Percentiles rank a stretch among this genome's conserved stretches.
Conservation (phyloP, 179 eudicot species). For the Patellifolia procumbens region DNA sequence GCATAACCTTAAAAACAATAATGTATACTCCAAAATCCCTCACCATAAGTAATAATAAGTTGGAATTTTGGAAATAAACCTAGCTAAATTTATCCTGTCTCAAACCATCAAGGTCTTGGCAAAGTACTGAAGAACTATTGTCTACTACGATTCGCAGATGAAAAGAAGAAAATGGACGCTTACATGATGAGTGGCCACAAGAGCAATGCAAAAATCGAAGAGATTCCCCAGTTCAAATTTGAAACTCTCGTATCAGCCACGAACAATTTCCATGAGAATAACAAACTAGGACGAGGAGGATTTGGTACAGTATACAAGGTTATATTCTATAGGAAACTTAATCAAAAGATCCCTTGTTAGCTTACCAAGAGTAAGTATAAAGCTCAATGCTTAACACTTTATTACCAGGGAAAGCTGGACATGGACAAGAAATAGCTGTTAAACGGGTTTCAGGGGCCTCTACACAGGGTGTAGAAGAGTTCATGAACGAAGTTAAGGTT, state of each 20-base stretch:
- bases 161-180: not conserved
- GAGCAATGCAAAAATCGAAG: conserved; percentile 11
- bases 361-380: too few relatives aligned
- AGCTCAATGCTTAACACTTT: not conserved
- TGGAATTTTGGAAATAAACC: not conserved
- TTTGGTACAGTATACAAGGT: conserved; percentile 33
- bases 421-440: conserved; percentile 40
- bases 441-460: conserved; percentile 44
- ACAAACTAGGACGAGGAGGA: conserved; percentile 34
- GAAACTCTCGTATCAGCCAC: conserved; percentile 28
- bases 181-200: not conserved
- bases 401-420: conserved; percentile 33
- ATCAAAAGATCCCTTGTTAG: not conserved
- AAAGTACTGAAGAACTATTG: not conserved
- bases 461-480: conserved; percentile 46
- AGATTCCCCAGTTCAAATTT: conserved; percentile 25
- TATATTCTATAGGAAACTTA: not conserved
- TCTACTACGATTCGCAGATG: conserved; percentile 6
- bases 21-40: not conserved
- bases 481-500: conserved; percentile 40
- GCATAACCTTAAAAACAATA: not conserved
- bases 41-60: not conserved
- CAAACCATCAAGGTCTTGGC: not conserved
- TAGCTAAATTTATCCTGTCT: not conserved
- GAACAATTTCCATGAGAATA: conserved; percentile 23